Percentiles rank a stretch among this genome's conserved stretches.
Evolutionary conservation across 2,329 filamentous ascomycete species (phyloP).

Genomic region (Ophiosphaerella korrae): DNA sequence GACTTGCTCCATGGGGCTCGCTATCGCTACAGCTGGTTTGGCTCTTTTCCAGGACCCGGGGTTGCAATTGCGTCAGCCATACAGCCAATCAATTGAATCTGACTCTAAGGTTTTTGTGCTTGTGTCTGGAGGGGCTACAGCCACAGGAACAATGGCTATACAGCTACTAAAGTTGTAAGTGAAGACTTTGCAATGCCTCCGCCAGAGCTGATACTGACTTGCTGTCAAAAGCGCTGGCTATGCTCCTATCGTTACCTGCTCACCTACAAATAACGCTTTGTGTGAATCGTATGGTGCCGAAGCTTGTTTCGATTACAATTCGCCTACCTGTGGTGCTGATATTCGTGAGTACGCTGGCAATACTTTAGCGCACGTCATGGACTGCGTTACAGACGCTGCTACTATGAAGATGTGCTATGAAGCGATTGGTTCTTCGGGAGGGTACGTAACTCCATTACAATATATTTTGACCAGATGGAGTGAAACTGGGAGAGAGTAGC

Average conservation of each 20-base stretch:
- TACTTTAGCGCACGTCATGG: neutral
- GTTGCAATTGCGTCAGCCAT: neutral
- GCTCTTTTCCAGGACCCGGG: neutral
- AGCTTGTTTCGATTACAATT: neutral
- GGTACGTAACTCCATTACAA: no score
- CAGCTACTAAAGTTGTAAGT: slow-evolving; percentile 18
- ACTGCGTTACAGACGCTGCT: neutral
- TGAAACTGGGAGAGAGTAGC: no score
- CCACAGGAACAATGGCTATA: slow-evolving; percentile 1
- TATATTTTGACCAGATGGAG: no score
- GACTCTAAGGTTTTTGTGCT: slow-evolving; percentile 29
- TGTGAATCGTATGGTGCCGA: neutral
- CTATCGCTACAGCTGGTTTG: neutral
- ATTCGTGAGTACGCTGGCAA: neutral
- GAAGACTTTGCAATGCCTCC: neutral
- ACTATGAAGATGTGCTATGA: neutral
- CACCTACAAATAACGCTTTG: neutral
- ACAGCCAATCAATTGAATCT: neutral
- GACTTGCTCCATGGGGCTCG: neutral
- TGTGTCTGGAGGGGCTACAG: slow-evolving; percentile 18
- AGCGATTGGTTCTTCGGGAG: neutral
- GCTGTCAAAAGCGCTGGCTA: no score
- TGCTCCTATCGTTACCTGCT: neutral
- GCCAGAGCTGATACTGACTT: no score
- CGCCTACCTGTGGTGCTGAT: neutral